Evolutionary conservation across 768 basidiomycete genomes (phyloP).

Genomic region (Rhodotorula paludigena): DNA sequence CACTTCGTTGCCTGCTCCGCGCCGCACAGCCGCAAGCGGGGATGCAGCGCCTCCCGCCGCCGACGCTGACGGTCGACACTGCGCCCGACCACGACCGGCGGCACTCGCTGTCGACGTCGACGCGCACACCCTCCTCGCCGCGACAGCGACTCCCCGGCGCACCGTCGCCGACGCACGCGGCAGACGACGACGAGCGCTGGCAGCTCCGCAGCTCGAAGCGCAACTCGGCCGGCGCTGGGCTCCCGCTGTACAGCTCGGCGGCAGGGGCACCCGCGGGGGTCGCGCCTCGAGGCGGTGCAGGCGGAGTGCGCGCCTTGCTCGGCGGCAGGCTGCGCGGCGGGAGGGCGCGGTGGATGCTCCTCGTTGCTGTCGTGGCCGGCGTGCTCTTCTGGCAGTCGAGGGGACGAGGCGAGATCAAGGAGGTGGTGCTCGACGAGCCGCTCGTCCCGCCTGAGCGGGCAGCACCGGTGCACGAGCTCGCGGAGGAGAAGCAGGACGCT

Average conservation of each 20-base stretch:
- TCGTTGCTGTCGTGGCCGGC: background rate
- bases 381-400: background rate
- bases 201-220: background rate
- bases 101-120: too few relatives aligned
- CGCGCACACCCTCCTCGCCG: too few relatives aligned
- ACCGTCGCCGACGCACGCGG: too few relatives aligned
- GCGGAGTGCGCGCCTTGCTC: background rate
- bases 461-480: background rate
- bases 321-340: background rate
- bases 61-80: too few relatives aligned
- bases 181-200: background rate
- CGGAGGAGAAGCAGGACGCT: too few relatives aligned
- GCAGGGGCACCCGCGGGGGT: background rate
- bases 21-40: too few relatives aligned
- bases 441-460: background rate
- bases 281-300: background rate
- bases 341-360: background rate
- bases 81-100: too few relatives aligned
- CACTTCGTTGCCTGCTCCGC: too few relatives aligned
- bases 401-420: background rate
- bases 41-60: too few relatives aligned
- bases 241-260: background rate
- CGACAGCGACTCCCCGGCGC: too few relatives aligned
- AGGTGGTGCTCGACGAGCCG: background rate
- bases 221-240: too few relatives aligned